Evolutionary conservation across 2,329 filamentous ascomycete genomes (phyloP), one percentile per base, ranked within the genome.

Genomic region (Whalleya microplaca): DNA sequence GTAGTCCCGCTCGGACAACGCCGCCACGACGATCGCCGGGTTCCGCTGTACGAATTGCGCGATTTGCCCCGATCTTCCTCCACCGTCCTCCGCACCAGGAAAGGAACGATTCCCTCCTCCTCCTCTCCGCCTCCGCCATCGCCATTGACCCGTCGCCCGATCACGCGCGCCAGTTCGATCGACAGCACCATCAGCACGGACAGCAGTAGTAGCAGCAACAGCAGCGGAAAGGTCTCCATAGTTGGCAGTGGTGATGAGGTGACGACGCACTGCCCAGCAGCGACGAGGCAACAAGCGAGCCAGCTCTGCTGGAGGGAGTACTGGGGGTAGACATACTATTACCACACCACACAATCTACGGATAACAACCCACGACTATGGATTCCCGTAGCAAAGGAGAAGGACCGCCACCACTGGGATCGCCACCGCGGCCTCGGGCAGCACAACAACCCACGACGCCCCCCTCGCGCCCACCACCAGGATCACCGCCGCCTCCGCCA

Each of bases 241-340:
- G 23, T 29, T 40, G n/a, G 18, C 27, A 21, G 55, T 56, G 41
- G 55, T 56, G 41, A 61, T 57, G 53, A 46, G 44, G 51, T 52
- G 37, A 32, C 48, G 43, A 18, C 21, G 21, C 49, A 8, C 4
- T 21, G 41, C 21, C n/a, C 40, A 19, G 21, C 58, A 18, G 45
- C 16, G 18, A 50, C 56, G 16, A 32, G 49, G 49, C 45, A 47
- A 56, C 47, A 56, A 41, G 59, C 59, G 29, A 59, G 64, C 57
- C 27, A 61, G 46, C 2, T 53, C 27, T 67, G 55, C 51, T 63
- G 63, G 66, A 64, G 61, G 45, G 50, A 58, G 18, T 64, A 62
- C 51, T 64, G 63, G 63, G 62, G 41, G 45, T 65, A 55, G 55
- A 37, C 6, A 56, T 14, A 49, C 8, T 16, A 16, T 14, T 14